Evolutionary conservation across 495 filamentous ascomycete genomes (phyloP).

Genomic region (Talaromyces proteolyticus): DNA sequence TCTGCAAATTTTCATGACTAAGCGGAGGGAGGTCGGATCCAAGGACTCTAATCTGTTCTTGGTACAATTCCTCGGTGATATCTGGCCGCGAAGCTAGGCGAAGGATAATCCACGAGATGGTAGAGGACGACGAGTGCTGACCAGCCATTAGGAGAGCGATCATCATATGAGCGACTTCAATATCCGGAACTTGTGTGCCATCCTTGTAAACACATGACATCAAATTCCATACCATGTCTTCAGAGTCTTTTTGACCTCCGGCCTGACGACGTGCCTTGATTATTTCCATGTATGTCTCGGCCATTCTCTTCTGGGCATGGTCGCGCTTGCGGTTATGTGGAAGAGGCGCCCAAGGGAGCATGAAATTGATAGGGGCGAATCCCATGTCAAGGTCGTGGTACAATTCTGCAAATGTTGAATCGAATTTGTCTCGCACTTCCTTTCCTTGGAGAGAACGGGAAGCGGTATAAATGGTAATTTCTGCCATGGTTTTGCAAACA

Average conservation of each 20-base stretch:
- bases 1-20: slow-evolving; percentile 59
- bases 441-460: slow-evolving; percentile 74
- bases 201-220: slow-evolving; percentile 77
- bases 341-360: slow-evolving; percentile 80
- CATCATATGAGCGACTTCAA: slow-evolving; percentile 87
- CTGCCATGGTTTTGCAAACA: slow-evolving; percentile 64
- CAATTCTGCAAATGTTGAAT: slow-evolving; percentile 65
- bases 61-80: slow-evolving; percentile 68
- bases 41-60: slow-evolving; percentile 61
- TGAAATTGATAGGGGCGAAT: slow-evolving; percentile 79
- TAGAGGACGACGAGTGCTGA: slow-evolving; percentile 81
- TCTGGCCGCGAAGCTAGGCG: slow-evolving; percentile 68
- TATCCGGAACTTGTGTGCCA: slow-evolving; percentile 62
- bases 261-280: slow-evolving; percentile 57
- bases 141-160: slow-evolving; percentile 87
- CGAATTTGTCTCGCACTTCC: slow-evolving; percentile 70
- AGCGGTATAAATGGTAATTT: slow-evolving; percentile 83
- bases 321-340: slow-evolving; percentile 79
- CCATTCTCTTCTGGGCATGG: slow-evolving; percentile 65
- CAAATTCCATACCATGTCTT: slow-evolving; percentile 79
- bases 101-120: slow-evolving; percentile 75
- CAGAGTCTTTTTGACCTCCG: slow-evolving; percentile 37
- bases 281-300: slow-evolving; percentile 71
- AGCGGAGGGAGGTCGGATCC: slow-evolving; percentile 59
- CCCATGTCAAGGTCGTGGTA: slow-evolving; percentile 83